Base-by-base conservation (phyloP, 768 basidiomycete genomes). In the Plicaturopsis crispa region DNA sequence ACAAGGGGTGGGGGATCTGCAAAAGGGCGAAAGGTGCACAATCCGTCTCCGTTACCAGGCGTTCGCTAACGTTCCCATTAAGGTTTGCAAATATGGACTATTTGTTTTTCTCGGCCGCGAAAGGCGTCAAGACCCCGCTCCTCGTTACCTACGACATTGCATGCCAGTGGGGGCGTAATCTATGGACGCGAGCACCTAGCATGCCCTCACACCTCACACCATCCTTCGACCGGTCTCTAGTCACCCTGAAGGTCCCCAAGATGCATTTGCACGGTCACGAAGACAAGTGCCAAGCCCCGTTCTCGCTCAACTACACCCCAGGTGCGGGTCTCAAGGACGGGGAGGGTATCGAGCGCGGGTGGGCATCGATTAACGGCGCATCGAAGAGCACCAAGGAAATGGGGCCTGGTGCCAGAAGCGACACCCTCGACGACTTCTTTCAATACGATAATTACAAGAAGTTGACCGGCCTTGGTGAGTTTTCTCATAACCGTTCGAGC, bases 1-100 rank as follows among this genome's bases (percentile, higher is more conserved):
- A 10, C 42, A 40, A 23, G 48, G 49, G 2, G 43, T 61, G 2
- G 59, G 57, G 20, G 56, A 59, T 43, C 33, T 63, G 2, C 61
- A 63, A 35, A 53, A 55, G 21, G 60, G 59, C 10, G 61, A 61
- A 50, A 22, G 51, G 59, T 60, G 35, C 14, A 51, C 44, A 7
- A 17, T 26, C 32, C n/a, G n/a, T 22, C 10, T 32, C 30, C 3
- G 17, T 18, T 16, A 14, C 20, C 26, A 34, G 16, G 11, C n/a
- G 13, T 14, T 19, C 14, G 18, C 32, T 38, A 3, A 35, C 21
- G 4, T 18, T 18, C 8, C 14, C 32, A 14, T 13, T 24, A 21
- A 48, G 47, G n/a, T 42, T 45, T 26, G 5, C 24, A 7, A 49
- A 49, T 33, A 49, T 49, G 48, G 48, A 49, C 23, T 49, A 40